A percentile compares a stretch with the other conserved stretches of the same genome.
Evolutionary conservation across 169 alveolate species (phyloP).

Genomic region (Eimeria acervulina): DNA sequence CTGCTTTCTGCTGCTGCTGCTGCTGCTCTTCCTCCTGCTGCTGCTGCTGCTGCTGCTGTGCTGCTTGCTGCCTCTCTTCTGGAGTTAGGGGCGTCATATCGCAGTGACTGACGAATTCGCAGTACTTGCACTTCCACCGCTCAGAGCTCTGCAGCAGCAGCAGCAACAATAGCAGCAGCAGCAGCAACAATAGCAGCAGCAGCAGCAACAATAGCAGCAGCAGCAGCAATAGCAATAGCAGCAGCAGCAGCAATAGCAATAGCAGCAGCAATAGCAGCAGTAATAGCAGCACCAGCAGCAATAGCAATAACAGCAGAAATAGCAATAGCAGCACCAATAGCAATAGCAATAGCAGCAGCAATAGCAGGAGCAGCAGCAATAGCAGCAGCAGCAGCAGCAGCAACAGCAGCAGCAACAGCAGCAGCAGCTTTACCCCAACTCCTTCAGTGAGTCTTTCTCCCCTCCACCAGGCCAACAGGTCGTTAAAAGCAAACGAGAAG

Average conservation of each 20-base stretch:
- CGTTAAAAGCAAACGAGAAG: background rate
- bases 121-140: slow-evolving; percentile 18
- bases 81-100: slow-evolving; percentile 33
- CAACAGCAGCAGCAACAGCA: slow-evolving; percentile 27
- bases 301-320: background rate
- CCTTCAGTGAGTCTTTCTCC: slow-evolving; percentile 5
- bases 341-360: background rate
- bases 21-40: too few species aligned
- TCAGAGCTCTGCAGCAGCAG: slow-evolving; percentile 54
- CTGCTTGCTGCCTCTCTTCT: background rate
- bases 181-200: background rate
- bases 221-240: background rate
- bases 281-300: background rate
- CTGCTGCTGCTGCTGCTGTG: too few species aligned
- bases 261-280: slow-evolving; percentile 27
- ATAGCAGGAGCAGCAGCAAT: background rate
- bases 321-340: background rate
- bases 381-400: background rate
- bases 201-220: background rate
- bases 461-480: background rate
- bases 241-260: background rate
- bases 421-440: slow-evolving; percentile 33
- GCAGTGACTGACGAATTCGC: slow-evolving; percentile 19
- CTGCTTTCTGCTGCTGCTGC: too few species aligned
- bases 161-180: slow-evolving; percentile 53